phyloP scores from a whole-genome alignment of 2,329 filamentous ascomycete genomes.

The Claviceps monticola region DNA sequence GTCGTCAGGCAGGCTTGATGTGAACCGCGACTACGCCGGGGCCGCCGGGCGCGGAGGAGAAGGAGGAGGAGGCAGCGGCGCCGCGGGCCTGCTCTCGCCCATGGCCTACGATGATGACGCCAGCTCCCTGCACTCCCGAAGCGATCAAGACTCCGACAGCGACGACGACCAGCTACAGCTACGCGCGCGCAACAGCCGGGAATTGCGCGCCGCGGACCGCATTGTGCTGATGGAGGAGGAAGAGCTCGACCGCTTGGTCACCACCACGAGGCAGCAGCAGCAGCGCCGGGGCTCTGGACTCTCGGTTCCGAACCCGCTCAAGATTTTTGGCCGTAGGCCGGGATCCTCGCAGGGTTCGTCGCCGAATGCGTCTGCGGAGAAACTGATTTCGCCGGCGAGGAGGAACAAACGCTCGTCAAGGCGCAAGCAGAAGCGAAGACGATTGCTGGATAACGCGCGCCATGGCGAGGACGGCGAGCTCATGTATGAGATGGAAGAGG shows the following conservation, averaged over 20 bases:
- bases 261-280: conserved; percentile 33
- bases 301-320: conserved; percentile 35
- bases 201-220: conserved; percentile 56
- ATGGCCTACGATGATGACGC: conserved; percentile 55
- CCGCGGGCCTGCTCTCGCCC: conserved; percentile 44
- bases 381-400: conserved; percentile 32
- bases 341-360: conserved; percentile 21
- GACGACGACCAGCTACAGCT: conserved; percentile 58
- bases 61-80: conserved; percentile 8
- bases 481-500: conserved; percentile 87
- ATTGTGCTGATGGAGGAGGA: conserved; percentile 65
- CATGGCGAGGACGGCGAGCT: conserved; percentile 59
- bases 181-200: conserved; percentile 52
- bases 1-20: conserved; percentile 11
- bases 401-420: conserved; percentile 34
- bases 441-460: conserved; percentile 36
- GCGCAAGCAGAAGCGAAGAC: conserved; percentile 39
- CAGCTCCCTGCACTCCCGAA: conserved; percentile 49
- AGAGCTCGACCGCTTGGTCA: conserved; percentile 48
- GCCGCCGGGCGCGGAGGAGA: conserved; percentile 10
- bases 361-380: conserved; percentile 32
- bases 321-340: conserved; percentile 25
- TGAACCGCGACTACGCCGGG: conserved; percentile 7
- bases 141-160: conserved; percentile 62
- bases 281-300: conserved; percentile 36